These are phyloP conservation scores for Malassezia sympodialis DNA, from an alignment of 1,284 basidiomycete species.

Conservation along the genomic window DNA sequence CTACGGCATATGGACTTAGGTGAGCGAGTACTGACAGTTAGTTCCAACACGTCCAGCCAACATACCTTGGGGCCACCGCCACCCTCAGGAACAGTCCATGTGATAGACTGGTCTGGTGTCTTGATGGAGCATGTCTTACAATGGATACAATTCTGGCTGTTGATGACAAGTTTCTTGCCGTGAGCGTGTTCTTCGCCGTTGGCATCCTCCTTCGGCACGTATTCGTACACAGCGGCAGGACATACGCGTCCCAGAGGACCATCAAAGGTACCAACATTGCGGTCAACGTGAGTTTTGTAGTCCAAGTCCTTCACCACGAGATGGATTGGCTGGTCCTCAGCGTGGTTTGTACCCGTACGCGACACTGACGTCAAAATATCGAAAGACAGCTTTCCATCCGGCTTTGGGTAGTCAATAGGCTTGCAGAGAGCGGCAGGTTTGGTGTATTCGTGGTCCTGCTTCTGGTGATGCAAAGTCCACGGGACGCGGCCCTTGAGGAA, in stretches of 20 bases:
- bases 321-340: conserved; percentile 89
- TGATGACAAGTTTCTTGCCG: conserved; percentile 88
- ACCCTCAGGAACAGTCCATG: conserved; percentile 43
- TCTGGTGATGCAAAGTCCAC: conserved; percentile 75
- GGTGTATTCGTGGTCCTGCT: conserved; percentile 57
- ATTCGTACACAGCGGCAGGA: conserved; percentile 95
- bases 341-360: conserved; percentile 89
- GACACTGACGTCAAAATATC: conserved; percentile 84
- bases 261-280: conserved; percentile 64
- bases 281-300: conserved; percentile 57
- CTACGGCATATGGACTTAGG: conserved; percentile 5
- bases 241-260: conserved; percentile 79
- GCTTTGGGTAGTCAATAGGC: conserved; percentile 80
- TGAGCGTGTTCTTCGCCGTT: conserved; percentile 53
- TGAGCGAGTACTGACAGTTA: conserved; percentile 27
- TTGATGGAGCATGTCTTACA: conserved; percentile 47
- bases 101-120: conserved; percentile 43
- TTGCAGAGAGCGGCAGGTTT: conserved; percentile 53
- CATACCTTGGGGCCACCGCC: conserved; percentile 40
- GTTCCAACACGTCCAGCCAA: no score
- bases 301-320: conserved; percentile 55
- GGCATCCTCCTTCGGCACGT: conserved; percentile 61
- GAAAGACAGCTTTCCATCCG: conserved; percentile 82
- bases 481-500: conserved; percentile 76
- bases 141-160: conserved; percentile 61